Conservation (phyloP, 495 filamentous ascomycete species). For the Aspergillus bertholletiae region DNA sequence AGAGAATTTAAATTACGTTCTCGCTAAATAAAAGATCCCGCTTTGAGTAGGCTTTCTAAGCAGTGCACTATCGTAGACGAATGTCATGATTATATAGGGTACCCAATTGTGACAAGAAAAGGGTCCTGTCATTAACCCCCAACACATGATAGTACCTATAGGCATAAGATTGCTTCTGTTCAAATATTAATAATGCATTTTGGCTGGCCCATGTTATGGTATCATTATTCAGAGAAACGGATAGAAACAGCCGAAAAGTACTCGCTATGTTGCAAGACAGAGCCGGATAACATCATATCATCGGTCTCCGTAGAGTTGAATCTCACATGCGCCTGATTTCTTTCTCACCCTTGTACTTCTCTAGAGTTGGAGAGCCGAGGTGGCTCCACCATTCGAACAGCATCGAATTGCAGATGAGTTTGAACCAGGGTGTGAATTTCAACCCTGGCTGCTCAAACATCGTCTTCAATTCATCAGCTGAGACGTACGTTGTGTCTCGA, state of each 20-base stretch:
- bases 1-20: background rate
- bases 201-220: background rate
- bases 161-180: background rate
- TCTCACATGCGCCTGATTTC: constrained; percentile 81
- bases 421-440: constrained; percentile 98
- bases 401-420: constrained; percentile 96
- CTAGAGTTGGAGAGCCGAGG: constrained; percentile 68
- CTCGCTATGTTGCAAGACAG: background rate
- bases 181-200: background rate
- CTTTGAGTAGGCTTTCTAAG: background rate
- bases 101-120: background rate
- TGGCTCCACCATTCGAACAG: constrained; percentile 98
- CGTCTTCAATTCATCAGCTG: constrained; percentile 72
- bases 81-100: background rate
- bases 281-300: background rate
- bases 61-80: background rate
- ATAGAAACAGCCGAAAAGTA: background rate
- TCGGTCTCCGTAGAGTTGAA: background rate
- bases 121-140: background rate
- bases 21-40: background rate
- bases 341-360: constrained; percentile 81
- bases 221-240: background rate
- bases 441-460: constrained; percentile 79
- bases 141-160: background rate
- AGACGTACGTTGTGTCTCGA: constrained; percentile 76